Percentiles rank a stretch among this genome's conserved stretches.
Conservation (phyloP, 2,329 filamentous ascomycete species). For the Polytolypa hystricis region DNA sequence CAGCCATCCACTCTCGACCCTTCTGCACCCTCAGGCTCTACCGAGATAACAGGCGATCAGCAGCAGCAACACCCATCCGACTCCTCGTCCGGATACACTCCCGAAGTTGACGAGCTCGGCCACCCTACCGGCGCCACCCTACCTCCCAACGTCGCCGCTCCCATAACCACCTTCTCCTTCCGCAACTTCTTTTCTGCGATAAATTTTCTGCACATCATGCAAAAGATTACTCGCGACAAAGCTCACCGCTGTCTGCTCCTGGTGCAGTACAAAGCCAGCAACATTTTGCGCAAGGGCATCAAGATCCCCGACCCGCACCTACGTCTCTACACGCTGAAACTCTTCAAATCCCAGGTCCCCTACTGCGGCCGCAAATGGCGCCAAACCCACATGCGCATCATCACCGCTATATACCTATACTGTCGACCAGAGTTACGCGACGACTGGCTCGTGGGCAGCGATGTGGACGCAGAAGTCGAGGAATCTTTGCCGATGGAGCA, state of each 20-base stretch:
- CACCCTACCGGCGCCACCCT: constrained; percentile 59
- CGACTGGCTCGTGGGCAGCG: constrained; percentile 82
- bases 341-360: constrained; percentile 97
- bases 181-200: constrained; percentile 93
- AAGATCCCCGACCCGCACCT: constrained; percentile 81
- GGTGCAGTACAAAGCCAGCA: constrained; percentile 89
- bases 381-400: constrained; percentile 96
- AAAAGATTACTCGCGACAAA: constrained; percentile 94
- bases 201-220: constrained; percentile 90
- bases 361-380: constrained; percentile 98
- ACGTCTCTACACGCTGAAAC: constrained; percentile 86
- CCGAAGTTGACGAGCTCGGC: constrained; percentile 74
- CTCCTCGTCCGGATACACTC: constrained; percentile 3
- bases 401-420: constrained; percentile 91
- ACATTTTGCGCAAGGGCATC: constrained; percentile 81
- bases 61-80: constrained; percentile 11
- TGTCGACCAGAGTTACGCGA: constrained; percentile 86
- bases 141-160: constrained; percentile 40
- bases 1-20: constrained; percentile 21
- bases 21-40: constrained; percentile 17
- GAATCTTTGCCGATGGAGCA: constrained; percentile 87
- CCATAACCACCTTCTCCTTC: constrained; percentile 77
- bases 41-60: constrained; percentile 13
- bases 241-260: constrained; percentile 88
- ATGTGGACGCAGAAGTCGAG: constrained; percentile 88